Conservation (phyloP, 768 basidiomycete genomes). For the Xerocomus potaroensis region DNA sequence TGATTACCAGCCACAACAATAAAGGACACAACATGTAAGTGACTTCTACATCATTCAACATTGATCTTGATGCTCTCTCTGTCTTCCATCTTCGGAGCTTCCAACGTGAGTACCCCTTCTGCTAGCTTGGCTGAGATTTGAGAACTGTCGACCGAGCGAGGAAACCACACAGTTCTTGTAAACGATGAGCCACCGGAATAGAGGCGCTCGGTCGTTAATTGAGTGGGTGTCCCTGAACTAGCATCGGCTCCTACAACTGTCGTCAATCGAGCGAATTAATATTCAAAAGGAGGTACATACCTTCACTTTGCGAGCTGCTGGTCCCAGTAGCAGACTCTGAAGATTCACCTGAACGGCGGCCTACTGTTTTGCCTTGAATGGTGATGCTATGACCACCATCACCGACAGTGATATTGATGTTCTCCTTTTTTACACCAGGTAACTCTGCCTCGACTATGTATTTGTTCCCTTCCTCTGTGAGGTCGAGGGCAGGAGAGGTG, state of each 20-base stretch:
- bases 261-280: background rate
- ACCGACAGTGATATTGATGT: slow-evolving; percentile 65
- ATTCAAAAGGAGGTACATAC: slow-evolving; percentile 17
- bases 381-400: slow-evolving; percentile 67
- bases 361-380: slow-evolving; percentile 59
- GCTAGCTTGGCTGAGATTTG: slow-evolving; percentile 60
- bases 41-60: slow-evolving; percentile 21
- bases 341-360: slow-evolving; percentile 20
- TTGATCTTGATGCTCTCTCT: slow-evolving; percentile 48
- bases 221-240: slow-evolving; percentile 31
- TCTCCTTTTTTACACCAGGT: slow-evolving; percentile 75
- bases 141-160: slow-evolving; percentile 53
- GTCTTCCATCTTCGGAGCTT: slow-evolving; percentile 58
- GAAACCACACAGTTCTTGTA: slow-evolving; percentile 68
- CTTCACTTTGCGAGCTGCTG: slow-evolving; percentile 19
- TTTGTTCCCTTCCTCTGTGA: slow-evolving; percentile 58
- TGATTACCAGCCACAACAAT: background rate
- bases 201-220: slow-evolving; percentile 57
- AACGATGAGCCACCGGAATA: slow-evolving; percentile 54
- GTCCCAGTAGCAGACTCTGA: slow-evolving; percentile 17
- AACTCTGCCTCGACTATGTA: slow-evolving; percentile 75
- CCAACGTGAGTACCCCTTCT: slow-evolving; percentile 66
- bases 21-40: background rate
- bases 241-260: slow-evolving; percentile 14
- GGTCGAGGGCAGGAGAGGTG: slow-evolving; percentile 52